phyloP scores from a whole-genome alignment of 176 grass and related monocot genomes.

The Otatea glauca region DNA sequence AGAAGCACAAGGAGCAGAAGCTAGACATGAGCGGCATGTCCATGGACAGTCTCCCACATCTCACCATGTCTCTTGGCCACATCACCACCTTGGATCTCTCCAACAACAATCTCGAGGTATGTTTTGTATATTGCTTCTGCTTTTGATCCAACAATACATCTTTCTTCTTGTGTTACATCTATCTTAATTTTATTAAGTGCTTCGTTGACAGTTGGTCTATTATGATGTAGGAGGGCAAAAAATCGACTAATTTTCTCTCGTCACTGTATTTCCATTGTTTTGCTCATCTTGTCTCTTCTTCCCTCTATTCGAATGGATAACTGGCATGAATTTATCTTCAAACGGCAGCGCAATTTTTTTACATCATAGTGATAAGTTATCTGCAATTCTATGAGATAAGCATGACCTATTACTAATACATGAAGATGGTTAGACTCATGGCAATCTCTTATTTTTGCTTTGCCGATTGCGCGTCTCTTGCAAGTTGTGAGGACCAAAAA shows the following conservation, averaged over 20 bases:
- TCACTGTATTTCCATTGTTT: background rate
- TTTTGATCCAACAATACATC: slow-evolving; percentile 1
- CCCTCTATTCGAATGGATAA: slow-evolving; percentile 23
- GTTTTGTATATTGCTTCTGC: background rate
- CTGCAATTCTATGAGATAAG: slow-evolving; percentile 33
- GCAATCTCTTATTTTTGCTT: slow-evolving; percentile 5
- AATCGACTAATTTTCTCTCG: background rate
- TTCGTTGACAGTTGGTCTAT: background rate
- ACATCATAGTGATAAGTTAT: slow-evolving; percentile 45
- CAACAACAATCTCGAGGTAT: slow-evolving; percentile 91
- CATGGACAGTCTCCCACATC: slow-evolving; percentile 76
- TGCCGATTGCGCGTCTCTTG: background rate
- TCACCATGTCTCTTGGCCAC: slow-evolving; percentile 63
- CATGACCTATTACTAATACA: slow-evolving; percentile 36
- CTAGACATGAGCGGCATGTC: slow-evolving; percentile 83
- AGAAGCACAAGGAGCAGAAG: slow-evolving; percentile 49
- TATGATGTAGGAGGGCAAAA: background rate
- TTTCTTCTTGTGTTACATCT: background rate
- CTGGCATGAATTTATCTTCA: slow-evolving; percentile 32
- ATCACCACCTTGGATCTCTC: slow-evolving; percentile 89
- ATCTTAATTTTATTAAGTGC: background rate
- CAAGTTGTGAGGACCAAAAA: background rate
- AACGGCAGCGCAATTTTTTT: slow-evolving; percentile 2
- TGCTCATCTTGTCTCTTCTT: slow-evolving; percentile 22
- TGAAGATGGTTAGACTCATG: background rate